Evolutionary conservation across 257 asterid species (phyloP).

Genomic region (Jasminum sambac): DNA sequence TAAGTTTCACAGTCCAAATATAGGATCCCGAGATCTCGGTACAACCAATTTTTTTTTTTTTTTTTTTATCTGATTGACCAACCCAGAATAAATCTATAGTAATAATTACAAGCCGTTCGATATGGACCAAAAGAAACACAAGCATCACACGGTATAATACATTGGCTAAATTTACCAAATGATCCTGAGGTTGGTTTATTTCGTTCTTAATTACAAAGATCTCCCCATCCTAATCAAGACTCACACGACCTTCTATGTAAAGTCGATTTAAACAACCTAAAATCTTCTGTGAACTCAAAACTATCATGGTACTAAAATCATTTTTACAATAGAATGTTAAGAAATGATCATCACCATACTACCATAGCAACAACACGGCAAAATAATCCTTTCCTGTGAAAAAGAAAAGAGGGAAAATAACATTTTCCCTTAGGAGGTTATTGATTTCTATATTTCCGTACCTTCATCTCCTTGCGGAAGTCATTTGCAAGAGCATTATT

Average conservation of each 20-base stretch:
- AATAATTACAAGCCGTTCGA: no score
- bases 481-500: conserved; percentile 94
- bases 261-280: neutral
- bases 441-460: conserved; percentile 23
- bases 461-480: conserved; percentile 98
- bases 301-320: neutral
- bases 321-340: neutral
- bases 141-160: no score
- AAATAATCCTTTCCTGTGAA: neutral
- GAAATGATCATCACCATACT: neutral
- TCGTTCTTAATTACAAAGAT: no score
- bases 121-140: no score
- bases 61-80: no score
- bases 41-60: no score
- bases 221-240: no score
- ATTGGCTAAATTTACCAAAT: no score
- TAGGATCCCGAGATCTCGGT: no score
- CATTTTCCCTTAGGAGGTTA: neutral
- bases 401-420: neutral
- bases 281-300: neutral
- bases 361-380: neutral
- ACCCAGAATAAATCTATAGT: no score
- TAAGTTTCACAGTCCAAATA: no score
- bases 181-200: no score
- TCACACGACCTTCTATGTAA: neutral